Percentiles rank a stretch among this genome's conserved stretches.
These are phyloP conservation scores for Arthrobotrys entomopaga DNA, from an alignment of 2,329 filamentous ascomycete genomes.

Conservation along the genomic window DNA sequence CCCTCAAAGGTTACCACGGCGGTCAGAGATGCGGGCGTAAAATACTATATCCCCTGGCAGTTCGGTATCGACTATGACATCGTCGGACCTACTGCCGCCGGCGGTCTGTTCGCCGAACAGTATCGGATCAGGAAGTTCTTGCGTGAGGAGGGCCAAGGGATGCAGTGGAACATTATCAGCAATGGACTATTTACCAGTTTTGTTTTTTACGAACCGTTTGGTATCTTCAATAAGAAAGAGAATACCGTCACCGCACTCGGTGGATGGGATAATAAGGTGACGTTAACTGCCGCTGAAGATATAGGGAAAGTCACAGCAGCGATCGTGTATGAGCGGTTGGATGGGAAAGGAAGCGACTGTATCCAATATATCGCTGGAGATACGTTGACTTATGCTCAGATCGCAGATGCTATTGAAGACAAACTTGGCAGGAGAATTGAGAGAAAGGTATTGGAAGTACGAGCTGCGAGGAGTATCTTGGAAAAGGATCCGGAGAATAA, in stretches of 20 bases:
- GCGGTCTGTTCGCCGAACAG: constrained; percentile 76
- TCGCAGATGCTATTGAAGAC: constrained; percentile 68
- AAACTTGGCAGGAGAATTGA: constrained; percentile 63
- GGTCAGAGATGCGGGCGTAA: constrained; percentile 66
- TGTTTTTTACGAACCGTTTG: constrained; percentile 71
- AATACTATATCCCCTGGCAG: constrained; percentile 76
- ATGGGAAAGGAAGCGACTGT: constrained; percentile 60
- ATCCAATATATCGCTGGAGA: constrained; percentile 72
- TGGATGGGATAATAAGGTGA: constrained; percentile 71
- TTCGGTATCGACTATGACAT: constrained; percentile 77
- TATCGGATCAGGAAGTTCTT: constrained; percentile 69
- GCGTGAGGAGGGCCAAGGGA: constrained; percentile 63
- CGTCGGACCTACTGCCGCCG: constrained; percentile 69
- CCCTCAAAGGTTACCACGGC: constrained; percentile 68
- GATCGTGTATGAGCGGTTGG: constrained; percentile 65
- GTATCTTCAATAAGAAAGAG: constrained; percentile 68
- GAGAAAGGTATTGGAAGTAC: constrained; percentile 67
- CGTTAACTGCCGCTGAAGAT: constrained; percentile 71
- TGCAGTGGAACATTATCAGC: constrained; percentile 73
- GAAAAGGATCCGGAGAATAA: constrained; percentile 64
- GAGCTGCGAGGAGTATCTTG: constrained; percentile 65
- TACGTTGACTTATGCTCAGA: constrained; percentile 68
- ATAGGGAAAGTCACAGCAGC: constrained; percentile 72
- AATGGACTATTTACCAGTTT: constrained; percentile 78
- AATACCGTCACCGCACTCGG: constrained; percentile 68